Evolutionary conservation across 2,329 filamentous ascomycete species (phyloP).

Genomic region (Pseudogymnoascus sp.): DNA sequence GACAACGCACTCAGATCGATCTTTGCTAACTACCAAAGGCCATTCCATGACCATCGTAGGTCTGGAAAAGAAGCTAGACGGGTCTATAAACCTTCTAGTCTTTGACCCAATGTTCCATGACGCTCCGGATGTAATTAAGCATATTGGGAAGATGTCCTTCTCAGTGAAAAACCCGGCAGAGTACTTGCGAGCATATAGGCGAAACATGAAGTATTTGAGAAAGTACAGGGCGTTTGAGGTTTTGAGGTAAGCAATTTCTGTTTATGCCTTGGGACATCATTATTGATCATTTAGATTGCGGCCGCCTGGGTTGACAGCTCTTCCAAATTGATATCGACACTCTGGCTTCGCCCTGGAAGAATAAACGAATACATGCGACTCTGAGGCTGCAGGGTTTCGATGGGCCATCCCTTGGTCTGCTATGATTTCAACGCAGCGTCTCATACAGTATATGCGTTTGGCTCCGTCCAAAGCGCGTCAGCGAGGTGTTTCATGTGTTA

Average conservation of each 20-base stretch:
- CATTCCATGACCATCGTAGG: slow-evolving; percentile 90
- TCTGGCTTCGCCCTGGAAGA: too few species aligned
- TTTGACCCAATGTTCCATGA: slow-evolving; percentile 82
- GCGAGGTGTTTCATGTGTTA: not conserved
- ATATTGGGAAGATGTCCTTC: slow-evolving; percentile 43
- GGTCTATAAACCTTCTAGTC: slow-evolving; percentile 62
- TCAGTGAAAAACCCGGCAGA: slow-evolving; percentile 39
- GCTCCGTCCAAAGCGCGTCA: not conserved
- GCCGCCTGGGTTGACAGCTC: not conserved
- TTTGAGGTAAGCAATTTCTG: slow-evolving; percentile 49
- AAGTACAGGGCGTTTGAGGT: slow-evolving; percentile 73
- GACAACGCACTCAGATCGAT: not conserved
- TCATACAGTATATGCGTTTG: not conserved
- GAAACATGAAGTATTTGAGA: slow-evolving; percentile 57
- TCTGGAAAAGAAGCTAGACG: slow-evolving; percentile 59
- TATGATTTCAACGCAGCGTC: not conserved
- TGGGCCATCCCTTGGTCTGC: not conserved
- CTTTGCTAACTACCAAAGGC: slow-evolving; percentile 37
- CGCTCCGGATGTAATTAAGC: slow-evolving; percentile 50
- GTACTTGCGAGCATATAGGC: slow-evolving; percentile 63
- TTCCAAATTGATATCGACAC: not conserved
- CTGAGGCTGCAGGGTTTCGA: not conserved
- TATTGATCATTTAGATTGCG: not conserved
- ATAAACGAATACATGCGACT: not conserved
- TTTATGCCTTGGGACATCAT: not conserved